A percentile compares a stretch with the other conserved stretches of the same genome.
Conservation (phyloP, 306 rosid species). For the Cucumis hystrix region DNA sequence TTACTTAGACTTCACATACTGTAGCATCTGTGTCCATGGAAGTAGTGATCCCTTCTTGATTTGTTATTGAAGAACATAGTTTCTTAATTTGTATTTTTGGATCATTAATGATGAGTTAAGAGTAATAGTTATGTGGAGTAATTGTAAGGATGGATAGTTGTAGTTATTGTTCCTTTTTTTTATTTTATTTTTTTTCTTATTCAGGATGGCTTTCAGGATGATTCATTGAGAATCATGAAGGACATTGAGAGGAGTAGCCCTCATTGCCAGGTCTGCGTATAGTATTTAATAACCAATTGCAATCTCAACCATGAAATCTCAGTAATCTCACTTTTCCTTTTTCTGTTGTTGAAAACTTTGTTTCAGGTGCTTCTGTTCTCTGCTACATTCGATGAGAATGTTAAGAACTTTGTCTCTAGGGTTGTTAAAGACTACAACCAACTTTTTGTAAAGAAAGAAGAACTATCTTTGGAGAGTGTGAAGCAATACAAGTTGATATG, state of each 20-base stretch:
- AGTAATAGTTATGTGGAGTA: too few species aligned
- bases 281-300: too few species aligned
- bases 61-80: not conserved
- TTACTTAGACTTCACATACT: not conserved
- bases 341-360: too few species aligned
- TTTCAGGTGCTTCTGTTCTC: constrained; percentile 82
- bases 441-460: constrained; percentile 80
- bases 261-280: constrained; percentile 59
- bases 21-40: not conserved
- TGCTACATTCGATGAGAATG: constrained; percentile 76
- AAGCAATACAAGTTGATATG: constrained; percentile 79
- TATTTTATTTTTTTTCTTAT: not conserved
- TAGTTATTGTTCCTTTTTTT: not conserved
- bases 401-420: constrained; percentile 55
- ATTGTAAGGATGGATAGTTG: not conserved
- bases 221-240: constrained; percentile 75
- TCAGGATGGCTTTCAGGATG: constrained; percentile 93
- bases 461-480: constrained; percentile 61
- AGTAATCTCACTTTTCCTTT: not conserved
- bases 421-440: constrained; percentile 48
- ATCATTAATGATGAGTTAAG: too few species aligned
- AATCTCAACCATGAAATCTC: not conserved
- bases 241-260: constrained; percentile 46
- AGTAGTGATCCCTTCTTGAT: not conserved
- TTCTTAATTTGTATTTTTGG: not conserved